A percentile compares a stretch with the other conserved stretches of the same genome.
phyloP scores from a whole-genome alignment of 2,329 filamentous ascomycete species.

The Alternaria triticina region DNA sequence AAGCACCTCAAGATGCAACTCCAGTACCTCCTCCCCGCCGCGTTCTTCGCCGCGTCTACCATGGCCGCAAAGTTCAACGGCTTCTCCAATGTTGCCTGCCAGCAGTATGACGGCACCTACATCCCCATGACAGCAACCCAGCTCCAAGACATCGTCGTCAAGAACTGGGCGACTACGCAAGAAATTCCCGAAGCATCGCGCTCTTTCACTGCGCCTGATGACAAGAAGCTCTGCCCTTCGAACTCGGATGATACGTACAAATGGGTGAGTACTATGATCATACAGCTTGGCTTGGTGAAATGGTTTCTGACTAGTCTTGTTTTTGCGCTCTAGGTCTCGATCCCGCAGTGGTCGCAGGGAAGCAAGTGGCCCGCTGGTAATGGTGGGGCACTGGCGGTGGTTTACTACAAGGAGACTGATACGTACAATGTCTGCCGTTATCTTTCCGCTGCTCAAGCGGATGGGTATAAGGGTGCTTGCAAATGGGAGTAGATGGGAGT shows the following conservation, averaged over 20 bases:
- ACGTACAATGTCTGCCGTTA: conserved; percentile 3
- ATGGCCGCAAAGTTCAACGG: not conserved
- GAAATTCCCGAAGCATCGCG: not conserved
- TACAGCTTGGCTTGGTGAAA: not conserved
- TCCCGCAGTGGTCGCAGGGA: not conserved
- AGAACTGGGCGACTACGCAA: not conserved
- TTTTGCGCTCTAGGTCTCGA: not conserved
- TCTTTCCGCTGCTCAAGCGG: not conserved
- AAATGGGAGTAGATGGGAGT: not conserved
- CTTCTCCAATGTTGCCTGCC: not conserved
- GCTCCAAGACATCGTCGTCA: not conserved
- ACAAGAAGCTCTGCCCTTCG: not conserved
- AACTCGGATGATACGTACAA: not conserved
- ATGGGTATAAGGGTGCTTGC: not conserved
- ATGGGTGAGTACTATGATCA: not conserved
- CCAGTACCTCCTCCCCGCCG: not conserved
- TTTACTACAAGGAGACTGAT: conserved; percentile 11
- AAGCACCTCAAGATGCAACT: not conserved
- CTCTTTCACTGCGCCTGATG: not conserved
- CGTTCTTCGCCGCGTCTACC: not conserved
- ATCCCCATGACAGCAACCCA: not conserved
- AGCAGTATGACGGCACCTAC: not conserved
- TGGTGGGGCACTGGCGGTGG: not conserved
- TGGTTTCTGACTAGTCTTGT: not conserved
- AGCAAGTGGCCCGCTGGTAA: not conserved